Percentiles rank a stretch among this genome's conserved stretches.
phyloP scores from a whole-genome alignment of 1,284 basidiomycete genomes.

The Ganoderma multipileum region DNA sequence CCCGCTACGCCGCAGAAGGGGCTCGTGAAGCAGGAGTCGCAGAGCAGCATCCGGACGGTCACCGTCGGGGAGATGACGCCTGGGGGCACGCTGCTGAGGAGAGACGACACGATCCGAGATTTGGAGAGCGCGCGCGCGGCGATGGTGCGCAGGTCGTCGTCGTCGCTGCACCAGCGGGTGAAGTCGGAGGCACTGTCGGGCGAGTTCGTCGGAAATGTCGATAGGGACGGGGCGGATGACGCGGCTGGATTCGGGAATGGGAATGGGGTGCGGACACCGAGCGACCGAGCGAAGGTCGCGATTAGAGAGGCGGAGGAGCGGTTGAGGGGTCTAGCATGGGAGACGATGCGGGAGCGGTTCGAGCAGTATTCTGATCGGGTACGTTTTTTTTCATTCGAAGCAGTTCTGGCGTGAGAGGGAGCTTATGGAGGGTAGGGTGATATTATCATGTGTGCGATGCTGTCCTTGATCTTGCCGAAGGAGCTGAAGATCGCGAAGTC shows the following conservation, averaged over 20 bases:
- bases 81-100: slow-evolving; percentile 18
- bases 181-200: slow-evolving; percentile 28
- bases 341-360: slow-evolving; percentile 58
- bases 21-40: slow-evolving; percentile 56
- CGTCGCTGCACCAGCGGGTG: slow-evolving; percentile 24
- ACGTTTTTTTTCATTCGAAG: slow-evolving; percentile 17
- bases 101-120: slow-evolving; percentile 34
- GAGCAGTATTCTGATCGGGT: slow-evolving; percentile 72
- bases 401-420: no score
- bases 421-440: slow-evolving; percentile 58
- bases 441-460: slow-evolving; percentile 77
- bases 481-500: slow-evolving; percentile 57
- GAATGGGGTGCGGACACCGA: slow-evolving; percentile 27
- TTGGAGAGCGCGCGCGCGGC: slow-evolving; percentile 17
- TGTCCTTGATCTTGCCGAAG: slow-evolving; percentile 61
- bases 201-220: slow-evolving; percentile 24
- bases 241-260: not conserved
- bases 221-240: not conserved
- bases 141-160: slow-evolving; percentile 21
- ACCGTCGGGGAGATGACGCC: slow-evolving; percentile 50
- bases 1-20: slow-evolving; percentile 26
- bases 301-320: slow-evolving; percentile 59
- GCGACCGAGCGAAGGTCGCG: slow-evolving; percentile 47
- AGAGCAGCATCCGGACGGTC: slow-evolving; percentile 74
- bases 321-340: slow-evolving; percentile 62